phyloP scores from a whole-genome alignment of 148 eudicot species.

The Rhododendron mucronatum region DNA sequence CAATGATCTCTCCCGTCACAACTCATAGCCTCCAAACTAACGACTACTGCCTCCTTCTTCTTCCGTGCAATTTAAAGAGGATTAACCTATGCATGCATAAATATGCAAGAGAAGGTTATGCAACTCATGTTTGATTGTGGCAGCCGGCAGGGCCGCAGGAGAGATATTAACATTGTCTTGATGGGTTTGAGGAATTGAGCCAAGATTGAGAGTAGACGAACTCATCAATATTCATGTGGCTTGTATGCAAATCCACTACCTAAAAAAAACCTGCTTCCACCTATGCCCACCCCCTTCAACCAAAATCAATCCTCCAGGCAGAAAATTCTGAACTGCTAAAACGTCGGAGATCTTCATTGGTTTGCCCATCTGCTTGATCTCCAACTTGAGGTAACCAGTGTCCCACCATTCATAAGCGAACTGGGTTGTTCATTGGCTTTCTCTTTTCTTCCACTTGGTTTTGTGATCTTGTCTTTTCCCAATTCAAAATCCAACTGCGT shows the following conservation, averaged over 20 bases:
- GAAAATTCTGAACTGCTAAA: not conserved
- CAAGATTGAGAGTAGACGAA: not conserved
- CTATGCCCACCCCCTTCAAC: not conserved
- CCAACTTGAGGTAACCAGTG: not conserved
- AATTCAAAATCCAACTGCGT: not conserved
- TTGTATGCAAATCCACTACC: not conserved
- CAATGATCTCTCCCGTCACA: too few relatives aligned
- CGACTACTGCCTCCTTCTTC: too few relatives aligned
- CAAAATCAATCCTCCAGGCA: not conserved
- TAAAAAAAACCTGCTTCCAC: not conserved
- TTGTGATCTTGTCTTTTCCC: not conserved
- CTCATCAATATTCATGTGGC: not conserved
- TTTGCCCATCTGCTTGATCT: not conserved
- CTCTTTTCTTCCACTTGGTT: not conserved
- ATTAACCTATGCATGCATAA: too few relatives aligned
- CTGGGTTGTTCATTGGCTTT: not conserved
- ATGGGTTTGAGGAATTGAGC: not conserved
- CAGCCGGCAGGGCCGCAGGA: too few relatives aligned
- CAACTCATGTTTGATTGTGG: not conserved
- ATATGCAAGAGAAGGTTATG: not conserved
- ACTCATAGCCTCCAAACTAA: too few relatives aligned
- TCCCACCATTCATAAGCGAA: not conserved
- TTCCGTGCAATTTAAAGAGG: too few relatives aligned
- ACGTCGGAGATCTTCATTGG: not conserved
- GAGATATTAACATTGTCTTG: too few relatives aligned